A percentile compares a stretch with the other conserved stretches of the same genome.
Evolutionary conservation across 2,329 filamentous ascomycete genomes (phyloP).

Genomic region (Neonectria hederae): DNA sequence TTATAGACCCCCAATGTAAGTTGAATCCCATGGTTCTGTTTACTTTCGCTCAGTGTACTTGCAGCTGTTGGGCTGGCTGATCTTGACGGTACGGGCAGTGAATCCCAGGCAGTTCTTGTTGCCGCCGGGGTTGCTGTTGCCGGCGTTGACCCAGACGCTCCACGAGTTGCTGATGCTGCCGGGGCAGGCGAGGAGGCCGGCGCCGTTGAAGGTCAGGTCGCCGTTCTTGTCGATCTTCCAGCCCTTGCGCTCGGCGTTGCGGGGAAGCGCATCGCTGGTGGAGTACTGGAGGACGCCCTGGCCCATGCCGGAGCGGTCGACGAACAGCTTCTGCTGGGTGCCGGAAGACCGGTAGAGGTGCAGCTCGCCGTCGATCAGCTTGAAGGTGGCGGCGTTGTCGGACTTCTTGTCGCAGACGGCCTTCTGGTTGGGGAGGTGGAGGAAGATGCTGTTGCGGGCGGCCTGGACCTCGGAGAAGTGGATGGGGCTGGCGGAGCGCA

Average conservation of each 20-base stretch:
- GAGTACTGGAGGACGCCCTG: slow-evolving; percentile 64
- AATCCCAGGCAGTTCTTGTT: slow-evolving; percentile 51
- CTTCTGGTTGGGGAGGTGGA: slow-evolving; percentile 55
- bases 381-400: slow-evolving; percentile 60
- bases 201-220: slow-evolving; percentile 57
- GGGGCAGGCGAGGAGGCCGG: slow-evolving; percentile 63
- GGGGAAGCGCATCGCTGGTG: slow-evolving; percentile 50
- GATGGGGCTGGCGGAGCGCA: slow-evolving; percentile 59
- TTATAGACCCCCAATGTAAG: not conserved
- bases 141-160: slow-evolving; percentile 50
- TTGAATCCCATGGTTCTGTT: no score
- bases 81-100: slow-evolving; percentile 42
- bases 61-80: slow-evolving; percentile 49
- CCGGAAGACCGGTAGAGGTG: slow-evolving; percentile 55
- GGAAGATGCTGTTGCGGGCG: slow-evolving; percentile 52
- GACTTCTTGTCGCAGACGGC: slow-evolving; percentile 57
- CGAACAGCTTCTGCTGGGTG: slow-evolving; percentile 59
- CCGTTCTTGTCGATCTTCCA: slow-evolving; percentile 56
- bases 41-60: slow-evolving; percentile 42
- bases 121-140: slow-evolving; percentile 47
- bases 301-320: slow-evolving; percentile 68
- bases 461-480: slow-evolving; percentile 60
- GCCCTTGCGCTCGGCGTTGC: slow-evolving; percentile 56
- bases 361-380: slow-evolving; percentile 55
- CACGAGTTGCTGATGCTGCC: slow-evolving; percentile 52